Evolutionary conservation across 192 early-diverging fungal species (phyloP).

Genomic region (Backusella psychrophila): DNA sequence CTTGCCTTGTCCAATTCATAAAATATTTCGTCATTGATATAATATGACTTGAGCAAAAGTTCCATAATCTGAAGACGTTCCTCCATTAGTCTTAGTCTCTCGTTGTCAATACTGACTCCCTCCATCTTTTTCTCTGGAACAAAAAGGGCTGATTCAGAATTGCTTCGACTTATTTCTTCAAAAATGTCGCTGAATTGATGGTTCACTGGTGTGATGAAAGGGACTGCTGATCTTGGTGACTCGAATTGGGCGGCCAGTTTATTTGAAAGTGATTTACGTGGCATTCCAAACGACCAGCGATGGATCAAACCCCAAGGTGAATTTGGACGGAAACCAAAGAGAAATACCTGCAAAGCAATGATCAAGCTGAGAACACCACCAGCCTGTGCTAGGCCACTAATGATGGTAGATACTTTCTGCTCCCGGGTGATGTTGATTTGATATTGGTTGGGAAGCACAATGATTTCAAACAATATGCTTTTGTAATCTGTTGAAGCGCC

Average conservation of each 20-base stretch:
- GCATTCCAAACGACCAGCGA: constrained; percentile 19
- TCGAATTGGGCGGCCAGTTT: constrained; percentile 9
- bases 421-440: not conserved
- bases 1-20: constrained; percentile 13
- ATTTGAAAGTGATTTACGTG: constrained; percentile 1
- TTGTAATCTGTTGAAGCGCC: not conserved
- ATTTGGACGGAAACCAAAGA: constrained; percentile 20
- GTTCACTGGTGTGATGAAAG: constrained; percentile 16
- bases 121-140: not conserved
- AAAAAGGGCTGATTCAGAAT: not conserved
- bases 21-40: constrained; percentile 27
- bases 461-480: not conserved
- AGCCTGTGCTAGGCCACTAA: constrained; percentile 14
- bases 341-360: constrained; percentile 7
- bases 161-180: not conserved
- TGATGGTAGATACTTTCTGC: constrained; percentile 14
- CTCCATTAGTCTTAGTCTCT: constrained; percentile 4
- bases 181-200: not conserved
- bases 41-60: constrained; percentile 21
- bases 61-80: constrained; percentile 19
- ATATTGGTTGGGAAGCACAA: not conserved
- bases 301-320: constrained; percentile 26
- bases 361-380: constrained; percentile 18
- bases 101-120: not conserved
- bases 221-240: not conserved